phyloP scores from a whole-genome alignment of 2,329 filamentous ascomycete genomes.

The Trichoderma brevicompactum region DNA sequence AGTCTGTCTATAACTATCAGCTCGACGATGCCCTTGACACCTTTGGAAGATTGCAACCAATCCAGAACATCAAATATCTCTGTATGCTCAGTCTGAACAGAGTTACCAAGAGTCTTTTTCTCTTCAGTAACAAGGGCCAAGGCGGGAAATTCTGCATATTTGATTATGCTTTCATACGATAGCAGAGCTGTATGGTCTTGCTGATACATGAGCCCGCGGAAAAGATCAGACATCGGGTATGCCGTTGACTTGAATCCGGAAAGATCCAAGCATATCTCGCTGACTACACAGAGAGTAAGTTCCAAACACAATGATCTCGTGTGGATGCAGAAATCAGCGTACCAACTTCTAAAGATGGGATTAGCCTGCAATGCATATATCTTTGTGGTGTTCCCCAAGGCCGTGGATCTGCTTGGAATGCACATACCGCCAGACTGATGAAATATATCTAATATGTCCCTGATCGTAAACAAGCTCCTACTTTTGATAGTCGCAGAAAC shows the following conservation, averaged over 20 bases:
- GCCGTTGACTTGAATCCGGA: neutral
- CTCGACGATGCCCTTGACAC: neutral
- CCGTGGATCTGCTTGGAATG: too few relatives aligned
- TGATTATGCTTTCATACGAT: constrained; percentile 4
- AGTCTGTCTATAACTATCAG: constrained; percentile 3
- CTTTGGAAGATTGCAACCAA: neutral
- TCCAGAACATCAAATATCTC: neutral
- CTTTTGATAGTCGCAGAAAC: too few relatives aligned
- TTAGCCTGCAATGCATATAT: too few relatives aligned
- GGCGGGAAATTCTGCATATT: constrained; percentile 10
- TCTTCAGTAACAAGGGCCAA: neutral
- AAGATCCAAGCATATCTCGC: neutral
- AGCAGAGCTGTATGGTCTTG: neutral
- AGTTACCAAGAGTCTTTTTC: neutral
- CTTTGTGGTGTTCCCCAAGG: too few relatives aligned
- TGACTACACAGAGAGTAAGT: neutral
- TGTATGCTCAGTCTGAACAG: neutral
- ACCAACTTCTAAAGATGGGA: too few relatives aligned
- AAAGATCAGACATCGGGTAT: neutral
- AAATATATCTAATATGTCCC: too few relatives aligned
- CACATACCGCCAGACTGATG: too few relatives aligned
- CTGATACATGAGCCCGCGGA: neutral
- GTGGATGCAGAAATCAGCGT: too few relatives aligned
- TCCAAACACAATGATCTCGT: too few relatives aligned
- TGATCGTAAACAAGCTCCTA: too few relatives aligned